Conservation (phyloP, 2,329 filamentous ascomycete genomes). For the Cytospora piceae region DNA sequence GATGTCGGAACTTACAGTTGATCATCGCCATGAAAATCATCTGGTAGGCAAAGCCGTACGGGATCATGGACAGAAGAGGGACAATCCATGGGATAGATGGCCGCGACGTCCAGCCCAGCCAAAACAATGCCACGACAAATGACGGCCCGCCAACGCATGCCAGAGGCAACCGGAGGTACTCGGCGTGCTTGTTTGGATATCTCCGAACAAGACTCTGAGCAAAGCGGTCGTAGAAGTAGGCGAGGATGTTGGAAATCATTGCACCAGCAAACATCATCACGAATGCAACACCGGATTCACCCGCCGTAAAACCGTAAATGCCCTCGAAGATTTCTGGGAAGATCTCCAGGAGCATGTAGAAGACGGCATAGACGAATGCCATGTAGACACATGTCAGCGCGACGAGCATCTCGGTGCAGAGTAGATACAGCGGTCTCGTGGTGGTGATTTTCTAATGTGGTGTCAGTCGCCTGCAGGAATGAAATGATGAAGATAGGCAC, state of each 20-base stretch:
- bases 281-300: constrained; percentile 36
- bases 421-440: constrained; percentile 37
- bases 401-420: constrained; percentile 39
- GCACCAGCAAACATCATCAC: constrained; percentile 36
- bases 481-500: background rate
- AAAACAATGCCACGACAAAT: constrained; percentile 36
- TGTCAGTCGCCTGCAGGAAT: background rate
- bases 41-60: constrained; percentile 37
- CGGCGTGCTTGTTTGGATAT: constrained; percentile 34
- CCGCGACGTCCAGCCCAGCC: constrained; percentile 37
- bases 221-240: constrained; percentile 33
- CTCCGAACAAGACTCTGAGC: constrained; percentile 31
- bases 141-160: constrained; percentile 36
- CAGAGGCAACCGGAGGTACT: constrained; percentile 38
- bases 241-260: constrained; percentile 31
- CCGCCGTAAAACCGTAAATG: constrained; percentile 38
- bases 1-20: constrained; percentile 28
- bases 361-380: constrained; percentile 40
- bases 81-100: constrained; percentile 37
- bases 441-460: constrained; percentile 35
- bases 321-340: constrained; percentile 35
- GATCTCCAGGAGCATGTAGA: constrained; percentile 39
- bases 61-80: constrained; percentile 35
- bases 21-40: constrained; percentile 38
- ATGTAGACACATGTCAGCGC: constrained; percentile 38